These are phyloP conservation scores for Hawksworthiomyces lignivorus DNA, from an alignment of 2,329 filamentous ascomycete genomes.

Conservation along the genomic window DNA sequence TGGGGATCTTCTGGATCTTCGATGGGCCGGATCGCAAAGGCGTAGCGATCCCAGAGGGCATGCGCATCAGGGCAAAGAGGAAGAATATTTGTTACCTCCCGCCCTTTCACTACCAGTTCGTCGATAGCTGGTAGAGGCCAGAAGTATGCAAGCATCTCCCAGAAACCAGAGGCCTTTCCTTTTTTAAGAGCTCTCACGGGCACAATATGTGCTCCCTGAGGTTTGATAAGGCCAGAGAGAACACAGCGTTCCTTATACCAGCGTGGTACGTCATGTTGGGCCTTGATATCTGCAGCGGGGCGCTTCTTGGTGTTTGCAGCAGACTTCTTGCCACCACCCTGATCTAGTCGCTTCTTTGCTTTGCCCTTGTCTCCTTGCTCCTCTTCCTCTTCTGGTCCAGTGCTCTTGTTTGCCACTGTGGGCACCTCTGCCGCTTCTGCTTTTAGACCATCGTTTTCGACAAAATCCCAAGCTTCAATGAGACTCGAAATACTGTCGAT, in stretches of 20 bases:
- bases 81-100: conserved; percentile 1
- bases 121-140: not conserved
- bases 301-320: too few relatives aligned
- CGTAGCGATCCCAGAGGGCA: not conserved
- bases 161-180: not conserved
- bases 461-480: too few relatives aligned
- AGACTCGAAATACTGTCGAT: too few relatives aligned
- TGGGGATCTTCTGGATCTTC: not conserved
- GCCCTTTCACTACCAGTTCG: not conserved
- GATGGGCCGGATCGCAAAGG: conserved; percentile 3
- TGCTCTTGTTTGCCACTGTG: too few relatives aligned
- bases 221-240: not conserved
- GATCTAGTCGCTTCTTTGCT: too few relatives aligned
- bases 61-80: conserved; percentile 3
- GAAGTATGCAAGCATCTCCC: not conserved
- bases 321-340: too few relatives aligned
- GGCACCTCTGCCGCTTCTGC: too few relatives aligned
- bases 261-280: not conserved
- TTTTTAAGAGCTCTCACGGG: conserved; percentile 1
- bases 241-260: conserved; percentile 2
- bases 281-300: not conserved
- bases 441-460: too few relatives aligned
- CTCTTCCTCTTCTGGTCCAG: too few relatives aligned
- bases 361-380: too few relatives aligned
- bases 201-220: conserved; percentile 8